Evolutionary conservation across 1,284 basidiomycete species (phyloP), one percentile per base, ranked within the genome.

Genomic region (Leccinum idahoense): DNA sequence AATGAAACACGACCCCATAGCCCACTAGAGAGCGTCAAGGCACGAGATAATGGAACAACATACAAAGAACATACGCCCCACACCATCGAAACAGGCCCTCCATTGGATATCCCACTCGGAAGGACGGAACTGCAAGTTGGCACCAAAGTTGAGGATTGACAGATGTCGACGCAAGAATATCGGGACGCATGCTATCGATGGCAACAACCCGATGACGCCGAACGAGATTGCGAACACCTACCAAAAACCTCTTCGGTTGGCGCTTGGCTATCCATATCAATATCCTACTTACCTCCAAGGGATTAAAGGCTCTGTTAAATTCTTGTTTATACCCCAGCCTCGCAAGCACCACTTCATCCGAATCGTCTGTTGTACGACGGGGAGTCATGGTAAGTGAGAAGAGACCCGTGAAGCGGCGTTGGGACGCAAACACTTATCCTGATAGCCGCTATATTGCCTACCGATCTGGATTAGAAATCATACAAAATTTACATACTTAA

Each of bases 1-100:
- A 61, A 89, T 81, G 69, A 88, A 86, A 57, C 82, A 65, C 59
- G 81, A 80, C 2, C 82, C 84, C 6, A 74, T 6, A 1, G 69
- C 66, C 76, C 76, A 78, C 75, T 77, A 39, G 10, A 55, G 1
- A 32, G 11, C 12, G 37, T 63, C 23, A 55, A 20, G 10, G 11
- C 12, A 35, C 7, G 23, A 6, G 39, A 8, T 5, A 41, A 37
- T 7, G 26, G 29, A 59, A 56, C 18, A 7, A 57, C 11, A 59
- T 26, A 23, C 7, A 37, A n/a, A 10, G 18, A 5, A 68, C 72
- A 12, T 68, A 76, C 70, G 11, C 75, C 81, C 81, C 81, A 83
- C 29, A 82, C 77, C 79, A 83, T 80, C 18, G 78, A 73, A 5
- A 77, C 73, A 1, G 79, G 75, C 1, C 81, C 81, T 18, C 81